Conservation (phyloP, 768 basidiomycete species). For the Termitomyces sp. region DNA sequence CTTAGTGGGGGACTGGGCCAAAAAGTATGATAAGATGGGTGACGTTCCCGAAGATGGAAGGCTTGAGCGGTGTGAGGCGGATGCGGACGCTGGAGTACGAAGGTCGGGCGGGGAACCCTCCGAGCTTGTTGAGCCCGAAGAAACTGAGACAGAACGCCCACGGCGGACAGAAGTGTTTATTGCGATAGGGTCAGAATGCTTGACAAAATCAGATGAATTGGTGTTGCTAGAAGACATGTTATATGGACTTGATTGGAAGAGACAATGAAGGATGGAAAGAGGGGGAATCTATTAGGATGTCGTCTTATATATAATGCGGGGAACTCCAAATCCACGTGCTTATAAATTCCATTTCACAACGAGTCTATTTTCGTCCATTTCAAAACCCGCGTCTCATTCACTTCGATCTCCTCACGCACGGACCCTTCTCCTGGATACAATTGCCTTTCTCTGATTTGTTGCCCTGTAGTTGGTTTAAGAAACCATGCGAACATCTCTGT, state of each 20-base stretch:
- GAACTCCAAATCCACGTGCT: constrained; percentile 15
- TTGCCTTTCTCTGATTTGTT: background rate
- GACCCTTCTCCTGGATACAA: background rate
- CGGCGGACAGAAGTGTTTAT: constrained; percentile 43
- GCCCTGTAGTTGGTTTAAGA: background rate
- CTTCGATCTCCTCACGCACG: background rate
- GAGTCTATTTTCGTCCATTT: background rate
- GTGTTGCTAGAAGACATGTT: constrained; percentile 24
- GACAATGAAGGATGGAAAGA: constrained; percentile 15
- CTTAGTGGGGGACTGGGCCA: constrained; percentile 60
- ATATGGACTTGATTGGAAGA: constrained; percentile 16
- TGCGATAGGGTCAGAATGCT: constrained; percentile 65
- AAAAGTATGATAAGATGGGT: constrained; percentile 69
- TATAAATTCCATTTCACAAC: constrained; percentile 2
- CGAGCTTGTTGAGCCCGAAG: constrained; percentile 56
- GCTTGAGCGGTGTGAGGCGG: constrained; percentile 39
- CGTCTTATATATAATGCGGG: constrained; percentile 21
- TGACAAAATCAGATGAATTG: constrained; percentile 22
- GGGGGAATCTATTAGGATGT: constrained; percentile 6
- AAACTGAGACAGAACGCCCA: constrained; percentile 59
- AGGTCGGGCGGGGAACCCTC: constrained; percentile 50
- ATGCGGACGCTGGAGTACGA: constrained; percentile 48
- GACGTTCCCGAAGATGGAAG: constrained; percentile 58
- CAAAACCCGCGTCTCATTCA: background rate
- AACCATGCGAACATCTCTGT: background rate